Evolutionary conservation across 1,284 basidiomycete genomes (phyloP).

Genomic region (Heterobasidion parviporum): DNA sequence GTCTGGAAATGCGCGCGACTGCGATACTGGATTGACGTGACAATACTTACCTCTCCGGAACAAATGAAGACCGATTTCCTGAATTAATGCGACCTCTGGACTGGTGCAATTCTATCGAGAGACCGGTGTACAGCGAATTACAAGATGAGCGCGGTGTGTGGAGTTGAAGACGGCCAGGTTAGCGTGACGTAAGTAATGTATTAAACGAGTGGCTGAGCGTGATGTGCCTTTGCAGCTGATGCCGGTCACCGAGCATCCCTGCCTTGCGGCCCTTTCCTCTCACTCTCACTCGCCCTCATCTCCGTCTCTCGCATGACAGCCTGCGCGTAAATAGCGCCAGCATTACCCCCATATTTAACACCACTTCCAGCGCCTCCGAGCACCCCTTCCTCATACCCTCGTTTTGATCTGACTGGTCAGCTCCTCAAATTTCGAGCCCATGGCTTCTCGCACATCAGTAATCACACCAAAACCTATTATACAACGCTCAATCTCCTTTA

Average conservation of each 20-base stretch:
- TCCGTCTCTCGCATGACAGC: background rate
- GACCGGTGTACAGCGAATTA: no score
- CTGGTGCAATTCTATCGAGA: no score
- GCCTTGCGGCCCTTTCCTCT: background rate
- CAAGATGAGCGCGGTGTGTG: no score
- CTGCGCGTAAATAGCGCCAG: background rate
- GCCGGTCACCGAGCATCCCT: background rate
- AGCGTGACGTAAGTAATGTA: no score
- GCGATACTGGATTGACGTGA: no score
- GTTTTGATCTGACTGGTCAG: background rate
- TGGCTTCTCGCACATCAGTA: background rate
- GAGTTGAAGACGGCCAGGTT: no score
- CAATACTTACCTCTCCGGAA: no score
- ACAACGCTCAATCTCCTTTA: background rate
- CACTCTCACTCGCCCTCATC: background rate
- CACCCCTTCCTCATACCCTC: background rate
- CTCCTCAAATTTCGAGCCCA: background rate
- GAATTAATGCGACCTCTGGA: no score
- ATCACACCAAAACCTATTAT: conserved; percentile 2
- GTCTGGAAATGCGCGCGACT: no score
- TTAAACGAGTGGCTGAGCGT: background rate
- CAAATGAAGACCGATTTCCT: no score
- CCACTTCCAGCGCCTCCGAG: background rate
- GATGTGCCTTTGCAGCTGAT: background rate
- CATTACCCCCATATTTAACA: background rate